Evolutionary conservation across 148 eudicot genomes (phyloP), one percentile per base, ranked within the genome.

Genomic region (Hydrangea macrophylla): DNA sequence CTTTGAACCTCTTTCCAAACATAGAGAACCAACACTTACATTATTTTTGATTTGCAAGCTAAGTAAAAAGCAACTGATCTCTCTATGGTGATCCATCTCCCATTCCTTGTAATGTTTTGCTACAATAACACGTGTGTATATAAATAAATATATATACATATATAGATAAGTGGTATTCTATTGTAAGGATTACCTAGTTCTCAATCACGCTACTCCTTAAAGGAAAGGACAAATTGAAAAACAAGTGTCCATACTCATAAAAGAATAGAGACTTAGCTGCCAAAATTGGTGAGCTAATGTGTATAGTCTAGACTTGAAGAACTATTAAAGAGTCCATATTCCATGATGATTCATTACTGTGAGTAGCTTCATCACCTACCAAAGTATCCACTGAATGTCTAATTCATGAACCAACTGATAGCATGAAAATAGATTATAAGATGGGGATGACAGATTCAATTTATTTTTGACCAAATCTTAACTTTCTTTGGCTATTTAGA

Each of bases 241-340:
- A 8, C 32, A 64, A 18, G 32, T 30, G 3, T 32, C 9, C 40
- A 44, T 42, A 90, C 97, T 88, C 86, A 37, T 86, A 88, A 51
- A 90, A 90, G 64, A 82, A 90, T 11, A 86, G 86, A 73, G 93
- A 88, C 79, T 80, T 86, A 68, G 89, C 93, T 44, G 97, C 97
- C 73, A 90, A 71, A 61, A 90, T 86, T 36, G 91, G 89, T 64
- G 93, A 90, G 74, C 93, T 90, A 33, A 90, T 86, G 76, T 90
- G 88, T 57, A 90, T 56, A 56, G 84, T 84, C 70, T 74, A 84
- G 37, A 84, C 86, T 70, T 68, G 69, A 26, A 82, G 55, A 50
- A 70, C 71, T 37, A 63, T 55, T 9, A 81, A 62, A 63, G 67
- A 71, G 24, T 83, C 88, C 80, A 74, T 70, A 74, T 75, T 79